Percentiles rank a stretch among this genome's conserved stretches.
Evolutionary conservation across 176 grass and related monocot species (phyloP).

Genomic region (Pharus latifolius): DNA sequence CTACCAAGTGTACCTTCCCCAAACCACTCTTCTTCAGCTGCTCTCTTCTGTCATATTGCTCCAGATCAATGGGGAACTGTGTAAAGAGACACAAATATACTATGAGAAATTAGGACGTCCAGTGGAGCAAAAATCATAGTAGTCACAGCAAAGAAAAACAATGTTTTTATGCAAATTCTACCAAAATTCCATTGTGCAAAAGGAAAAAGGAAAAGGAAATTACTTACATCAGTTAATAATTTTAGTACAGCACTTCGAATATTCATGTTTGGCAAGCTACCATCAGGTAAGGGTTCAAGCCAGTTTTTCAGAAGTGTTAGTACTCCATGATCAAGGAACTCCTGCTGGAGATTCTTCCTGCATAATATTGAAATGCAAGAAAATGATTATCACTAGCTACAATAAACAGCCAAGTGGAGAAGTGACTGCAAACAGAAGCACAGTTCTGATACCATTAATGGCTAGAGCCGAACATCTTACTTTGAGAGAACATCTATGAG

Average conservation of each 20-base stretch:
- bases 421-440: background rate
- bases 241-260: constrained; percentile 84
- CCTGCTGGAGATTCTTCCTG: constrained; percentile 97
- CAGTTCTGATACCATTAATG: background rate
- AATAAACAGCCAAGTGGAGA: background rate
- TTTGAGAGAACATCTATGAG: constrained; percentile 95
- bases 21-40: constrained; percentile 97
- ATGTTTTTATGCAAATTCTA: background rate
- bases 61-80: constrained; percentile 92
- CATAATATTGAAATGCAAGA: constrained; percentile 6
- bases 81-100: constrained; percentile 11
- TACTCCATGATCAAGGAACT: constrained; percentile 96
- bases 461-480: constrained; percentile 40
- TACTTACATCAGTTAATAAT: constrained; percentile 68
- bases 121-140: background rate
- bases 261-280: constrained; percentile 93
- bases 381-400: background rate
- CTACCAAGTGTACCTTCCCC: constrained; percentile 53
- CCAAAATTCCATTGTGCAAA: background rate
- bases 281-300: constrained; percentile 94
- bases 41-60: constrained; percentile 82
- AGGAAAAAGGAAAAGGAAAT: background rate
- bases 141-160: background rate
- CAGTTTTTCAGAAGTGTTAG: constrained; percentile 87
- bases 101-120: constrained; percentile 12